Conservation (phyloP, 169 alveolate genomes). For the Pseudocohnilembus persalinus region DNA sequence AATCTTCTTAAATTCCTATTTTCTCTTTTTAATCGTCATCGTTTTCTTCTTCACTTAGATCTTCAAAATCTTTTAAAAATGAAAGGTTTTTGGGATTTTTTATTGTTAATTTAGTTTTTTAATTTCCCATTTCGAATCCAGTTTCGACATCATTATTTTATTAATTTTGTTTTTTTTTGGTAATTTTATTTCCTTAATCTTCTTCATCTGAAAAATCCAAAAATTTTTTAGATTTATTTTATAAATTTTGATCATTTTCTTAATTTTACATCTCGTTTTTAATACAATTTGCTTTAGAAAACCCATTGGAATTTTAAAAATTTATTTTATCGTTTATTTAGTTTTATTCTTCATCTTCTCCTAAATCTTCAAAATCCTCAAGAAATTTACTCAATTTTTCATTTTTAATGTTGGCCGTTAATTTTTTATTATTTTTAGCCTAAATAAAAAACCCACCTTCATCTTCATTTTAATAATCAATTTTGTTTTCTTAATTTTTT, state of each 20-base stretch:
- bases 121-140: not conserved
- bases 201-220: not conserved
- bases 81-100: not conserved
- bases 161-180: not conserved
- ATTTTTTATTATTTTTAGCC: not conserved
- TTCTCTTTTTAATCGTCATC: not conserved
- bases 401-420: not conserved
- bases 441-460: not conserved
- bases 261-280: not conserved
- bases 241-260: not conserved
- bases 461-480: no score
- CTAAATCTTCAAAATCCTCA: not conserved
- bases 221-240: no score
- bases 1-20: not conserved
- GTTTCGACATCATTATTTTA: no score
- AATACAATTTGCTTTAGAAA: no score
- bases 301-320: not conserved
- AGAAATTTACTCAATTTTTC: not conserved
- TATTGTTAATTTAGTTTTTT: not conserved
- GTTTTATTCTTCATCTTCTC: not conserved
- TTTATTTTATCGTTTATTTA: not conserved
- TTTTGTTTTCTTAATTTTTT: not conserved
- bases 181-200: not conserved
- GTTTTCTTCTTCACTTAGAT: not conserved
- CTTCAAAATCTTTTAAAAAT: not conserved